Conservation (phyloP, 352 stramenopile species). For the Pythium diclinum region DNA sequence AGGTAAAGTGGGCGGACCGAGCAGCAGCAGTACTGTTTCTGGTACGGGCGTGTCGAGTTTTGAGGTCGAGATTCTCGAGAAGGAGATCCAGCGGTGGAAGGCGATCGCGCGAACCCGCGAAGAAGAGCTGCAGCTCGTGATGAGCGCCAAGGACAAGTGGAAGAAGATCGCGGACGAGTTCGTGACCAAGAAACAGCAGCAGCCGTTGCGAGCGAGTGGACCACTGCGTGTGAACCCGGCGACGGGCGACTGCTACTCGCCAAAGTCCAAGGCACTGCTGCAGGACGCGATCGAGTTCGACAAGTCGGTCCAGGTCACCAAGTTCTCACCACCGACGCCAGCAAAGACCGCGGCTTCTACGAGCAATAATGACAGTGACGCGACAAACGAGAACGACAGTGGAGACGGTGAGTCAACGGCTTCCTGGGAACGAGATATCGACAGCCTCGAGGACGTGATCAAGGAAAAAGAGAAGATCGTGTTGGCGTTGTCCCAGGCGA, state of each 20-base stretch:
- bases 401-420: background rate
- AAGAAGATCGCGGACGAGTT: constrained; percentile 54
- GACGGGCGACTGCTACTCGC: constrained; percentile 20
- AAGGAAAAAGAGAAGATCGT: constrained; percentile 55
- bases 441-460: constrained; percentile 43
- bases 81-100: constrained; percentile 35
- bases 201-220: background rate
- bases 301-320: constrained; percentile 28
- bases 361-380: background rate
- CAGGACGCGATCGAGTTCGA: constrained; percentile 37
- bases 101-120: constrained; percentile 30
- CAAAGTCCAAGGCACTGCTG: constrained; percentile 28
- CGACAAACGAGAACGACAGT: background rate
- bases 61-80: constrained; percentile 23
- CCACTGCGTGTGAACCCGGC: constrained; percentile 12
- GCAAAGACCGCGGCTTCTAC: constrained; percentile 1
- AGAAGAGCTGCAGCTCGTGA: constrained; percentile 46
- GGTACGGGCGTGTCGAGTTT: constrained; percentile 7
- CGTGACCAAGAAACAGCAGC: constrained; percentile 25
- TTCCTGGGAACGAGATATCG: constrained; percentile 27
- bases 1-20: constrained; percentile 2
- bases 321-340: constrained; percentile 15
- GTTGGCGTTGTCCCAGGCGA: constrained; percentile 18
- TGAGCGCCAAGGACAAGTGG: constrained; percentile 63
- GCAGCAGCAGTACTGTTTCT: background rate